Percentiles rank a stretch among this genome's conserved stretches.
Evolutionary conservation across 805 yeast species (phyloP).

Genomic region (Wickerhamomyces hampshirensis): DNA sequence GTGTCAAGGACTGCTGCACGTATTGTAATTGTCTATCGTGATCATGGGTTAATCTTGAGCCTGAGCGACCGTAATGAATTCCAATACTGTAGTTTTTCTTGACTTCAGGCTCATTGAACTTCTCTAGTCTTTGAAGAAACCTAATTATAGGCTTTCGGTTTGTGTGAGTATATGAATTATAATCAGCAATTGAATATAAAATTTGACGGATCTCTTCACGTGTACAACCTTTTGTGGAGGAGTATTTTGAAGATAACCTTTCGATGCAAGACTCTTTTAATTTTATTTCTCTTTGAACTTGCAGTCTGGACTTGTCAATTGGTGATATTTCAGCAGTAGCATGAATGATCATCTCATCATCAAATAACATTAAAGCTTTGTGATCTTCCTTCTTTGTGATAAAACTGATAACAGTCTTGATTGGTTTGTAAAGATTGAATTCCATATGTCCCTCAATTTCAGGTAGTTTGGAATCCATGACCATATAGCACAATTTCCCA

Average conservation of each 20-base stretch:
- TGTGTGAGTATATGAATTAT: slow-evolving; percentile 64
- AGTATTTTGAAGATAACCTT: slow-evolving; percentile 45
- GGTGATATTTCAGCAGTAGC: slow-evolving; percentile 70
- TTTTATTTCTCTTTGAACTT: slow-evolving; percentile 55
- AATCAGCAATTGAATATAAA: slow-evolving; percentile 74
- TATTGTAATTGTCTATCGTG: slow-evolving; percentile 71
- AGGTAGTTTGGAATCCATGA: slow-evolving; percentile 76
- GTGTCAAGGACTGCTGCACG: slow-evolving; percentile 65
- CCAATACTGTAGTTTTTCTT: slow-evolving; percentile 45
- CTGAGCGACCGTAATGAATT: slow-evolving; percentile 59
- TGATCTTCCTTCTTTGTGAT: slow-evolving; percentile 37
- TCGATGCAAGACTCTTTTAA: slow-evolving; percentile 70
- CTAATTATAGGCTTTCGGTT: slow-evolving; percentile 64
- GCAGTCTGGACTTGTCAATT: slow-evolving; percentile 46
- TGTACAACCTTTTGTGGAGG: slow-evolving; percentile 33
- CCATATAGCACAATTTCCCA: slow-evolving; percentile 78
- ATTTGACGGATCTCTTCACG: slow-evolving; percentile 68
- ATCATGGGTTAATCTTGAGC: slow-evolving; percentile 69
- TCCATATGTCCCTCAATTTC: slow-evolving; percentile 69
- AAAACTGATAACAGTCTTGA: slow-evolving; percentile 52
- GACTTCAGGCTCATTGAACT: slow-evolving; percentile 41
- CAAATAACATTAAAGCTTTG: slow-evolving; percentile 39
- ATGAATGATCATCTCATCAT: slow-evolving; percentile 51
- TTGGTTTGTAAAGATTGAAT: slow-evolving; percentile 70
- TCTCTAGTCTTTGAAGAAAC: slow-evolving; percentile 49